phyloP scores from a whole-genome alignment of 257 asterid species.

The Capsicum rhomboideum region DNA sequence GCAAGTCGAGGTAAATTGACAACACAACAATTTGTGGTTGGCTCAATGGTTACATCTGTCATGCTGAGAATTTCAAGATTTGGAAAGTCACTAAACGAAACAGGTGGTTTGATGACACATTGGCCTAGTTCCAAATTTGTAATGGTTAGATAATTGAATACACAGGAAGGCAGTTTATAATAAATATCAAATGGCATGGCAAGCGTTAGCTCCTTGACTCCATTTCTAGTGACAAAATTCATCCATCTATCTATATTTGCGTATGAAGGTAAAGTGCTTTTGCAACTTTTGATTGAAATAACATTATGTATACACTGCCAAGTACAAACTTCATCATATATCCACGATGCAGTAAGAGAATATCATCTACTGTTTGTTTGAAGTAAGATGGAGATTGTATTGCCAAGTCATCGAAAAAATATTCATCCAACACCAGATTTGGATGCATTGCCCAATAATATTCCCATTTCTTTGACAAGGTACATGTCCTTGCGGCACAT shows the following conservation, averaged over 20 bases:
- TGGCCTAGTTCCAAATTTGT: background rate
- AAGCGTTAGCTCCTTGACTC: background rate
- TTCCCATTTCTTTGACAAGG: background rate
- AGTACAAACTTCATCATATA: background rate
- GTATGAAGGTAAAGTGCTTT: background rate
- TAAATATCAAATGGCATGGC: background rate
- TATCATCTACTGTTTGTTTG: background rate
- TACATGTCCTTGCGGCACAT: background rate
- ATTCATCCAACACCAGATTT: background rate
- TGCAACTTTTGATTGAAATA: background rate
- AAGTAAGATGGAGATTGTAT: background rate
- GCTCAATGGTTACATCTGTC: background rate
- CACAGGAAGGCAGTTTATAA: background rate
- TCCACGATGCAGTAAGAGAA: background rate
- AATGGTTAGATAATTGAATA: background rate
- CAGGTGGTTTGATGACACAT: background rate
- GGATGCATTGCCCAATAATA: background rate
- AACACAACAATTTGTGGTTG: background rate
- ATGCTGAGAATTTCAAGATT: background rate
- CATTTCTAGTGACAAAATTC: background rate
- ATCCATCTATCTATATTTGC: background rate
- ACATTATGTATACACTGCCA: background rate
- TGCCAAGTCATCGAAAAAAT: no score
- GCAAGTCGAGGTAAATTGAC: background rate
- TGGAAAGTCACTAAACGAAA: background rate